Evolutionary conservation across 805 yeast genomes (phyloP).

Genomic region (Kazachstania bromeliacearum): DNA sequence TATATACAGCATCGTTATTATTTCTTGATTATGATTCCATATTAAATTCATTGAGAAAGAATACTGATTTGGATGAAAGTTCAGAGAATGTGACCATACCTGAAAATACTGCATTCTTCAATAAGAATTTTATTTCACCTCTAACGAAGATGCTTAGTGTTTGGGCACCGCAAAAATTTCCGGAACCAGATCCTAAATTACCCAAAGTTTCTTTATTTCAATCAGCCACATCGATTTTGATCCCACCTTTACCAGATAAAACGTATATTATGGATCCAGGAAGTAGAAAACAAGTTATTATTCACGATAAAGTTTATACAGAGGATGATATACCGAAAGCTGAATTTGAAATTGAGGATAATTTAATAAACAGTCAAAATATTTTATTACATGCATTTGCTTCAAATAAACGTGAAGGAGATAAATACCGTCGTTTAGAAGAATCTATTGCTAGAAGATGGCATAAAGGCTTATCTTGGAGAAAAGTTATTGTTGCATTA

Average conservation of each 20-base stretch:
- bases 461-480: slow-evolving; percentile 79
- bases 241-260: slow-evolving; percentile 62
- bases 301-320: slow-evolving; percentile 60
- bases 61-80: background rate
- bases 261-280: slow-evolving; percentile 56
- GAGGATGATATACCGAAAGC: slow-evolving; percentile 39
- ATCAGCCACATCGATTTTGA: slow-evolving; percentile 54
- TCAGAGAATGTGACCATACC: slow-evolving; percentile 6
- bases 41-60: slow-evolving; percentile 18
- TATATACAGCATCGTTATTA: slow-evolving; percentile 60
- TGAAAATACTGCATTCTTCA: slow-evolving; percentile 15
- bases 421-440: slow-evolving; percentile 65
- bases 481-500: slow-evolving; percentile 78
- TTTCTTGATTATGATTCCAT: slow-evolving; percentile 57
- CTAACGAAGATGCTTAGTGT: slow-evolving; percentile 37
- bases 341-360: slow-evolving; percentile 7
- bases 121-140: slow-evolving; percentile 31
- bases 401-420: slow-evolving; percentile 36
- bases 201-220: slow-evolving; percentile 64
- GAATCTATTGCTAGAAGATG: slow-evolving; percentile 82
- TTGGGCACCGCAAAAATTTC: slow-evolving; percentile 28
- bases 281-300: slow-evolving; percentile 45
- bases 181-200: slow-evolving; percentile 24
- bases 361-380: slow-evolving; percentile 15
- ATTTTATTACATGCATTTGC: slow-evolving; percentile 30